Evolutionary conservation across 2,329 filamentous ascomycete genomes (phyloP), one percentile per base, ranked within the genome.

Genomic region (Curvularia sp.): DNA sequence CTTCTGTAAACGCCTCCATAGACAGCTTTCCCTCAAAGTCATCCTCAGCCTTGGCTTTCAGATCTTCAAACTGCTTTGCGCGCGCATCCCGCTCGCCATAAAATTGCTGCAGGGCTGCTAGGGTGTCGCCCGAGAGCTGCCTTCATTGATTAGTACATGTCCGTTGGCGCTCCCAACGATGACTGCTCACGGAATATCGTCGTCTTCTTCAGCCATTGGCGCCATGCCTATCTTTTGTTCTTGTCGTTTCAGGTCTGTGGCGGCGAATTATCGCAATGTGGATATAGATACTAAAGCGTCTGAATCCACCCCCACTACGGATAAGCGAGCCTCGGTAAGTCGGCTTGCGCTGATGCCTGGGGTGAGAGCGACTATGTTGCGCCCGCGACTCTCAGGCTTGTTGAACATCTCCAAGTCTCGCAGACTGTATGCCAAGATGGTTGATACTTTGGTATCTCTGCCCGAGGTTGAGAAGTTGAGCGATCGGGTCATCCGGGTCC

Each of bases 381-480:
- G 60, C 53, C 49, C 55, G 35, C 59, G 56, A 60, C 61, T 71
- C 59, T 65, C 58, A 64, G 65, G 65, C 53, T 31, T 57, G 54
- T 57, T 71, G 56, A 62, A 65, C 63, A 42, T 43, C 52, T 52
- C 55, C 20, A 59, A 60, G 24, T 62, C 59, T 31, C 61, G 62
- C 46, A 71, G 60, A 66, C 49, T 65, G 13, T 71, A 72, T 56
- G 70, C 63, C 53, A 82, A 64, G 28, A 91, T 90, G 88, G 83
- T 86, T 56, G 79, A 82, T 35, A 82, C 85, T 62, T 82, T 93
- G 6, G 83, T 86, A 28, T 76, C 84, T 18, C 83, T 98, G 13
- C 88, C 88, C 4, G 87, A 89, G 60, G 85, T 96, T 50, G 88
- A 94, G 77, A 87, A 89, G 60, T 83, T 98, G 54, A 94, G 91